Base-by-base conservation (phyloP, 176 grass and related monocot species). In the Hordeum marinum region DNA sequence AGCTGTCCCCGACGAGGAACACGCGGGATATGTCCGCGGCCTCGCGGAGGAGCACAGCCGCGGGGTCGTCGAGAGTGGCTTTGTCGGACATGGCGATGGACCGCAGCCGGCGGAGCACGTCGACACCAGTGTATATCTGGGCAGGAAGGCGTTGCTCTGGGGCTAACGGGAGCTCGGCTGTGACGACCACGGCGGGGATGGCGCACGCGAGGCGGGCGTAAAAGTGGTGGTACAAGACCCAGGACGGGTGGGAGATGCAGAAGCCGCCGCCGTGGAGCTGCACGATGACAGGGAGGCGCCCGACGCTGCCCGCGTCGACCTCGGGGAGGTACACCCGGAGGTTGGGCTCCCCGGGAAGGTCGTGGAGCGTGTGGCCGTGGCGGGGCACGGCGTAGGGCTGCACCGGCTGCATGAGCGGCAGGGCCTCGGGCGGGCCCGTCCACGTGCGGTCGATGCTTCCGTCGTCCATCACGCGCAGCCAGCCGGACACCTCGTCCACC, bases 1-100 rank as follows among this genome's bases (percentile, higher is more conserved):
- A 97, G 94, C 94, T 97, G 86, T 94, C 94, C 20, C 94, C 94
- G 57, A 97, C 70, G 65, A 92, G 91, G 88, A 97, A 97, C 62
- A 94, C 85, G 31, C 91, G 87, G 40, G 94, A 90, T 46, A 92
- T 58, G 85, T 97, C 91, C 14, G 84, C 83, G 2, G 77, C 67
- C 66, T 41, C n/a, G 31, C 85, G 85, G 52, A 94, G 84, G 31
- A 91, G 76, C 43, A 71, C 23, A 5, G 68, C 70, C 17, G 85
- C 88, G 1, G 85, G 78, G n/a, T 86, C 79, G 4, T 80, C 35
- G 26, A 72, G 23, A 65, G 48, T 15, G 9, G 4, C 71, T 7
- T 27, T 14, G 9, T 75, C 83, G 12, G 76, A 43, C 20, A 42
- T 29, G 23, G 86, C 76, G 77, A 94, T 82, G 60, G 82, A 59